Evolutionary conservation across 768 basidiomycete genomes (phyloP), one percentile per base, ranked within the genome.

Genomic region (Cystofilobasidium capitatum): DNA sequence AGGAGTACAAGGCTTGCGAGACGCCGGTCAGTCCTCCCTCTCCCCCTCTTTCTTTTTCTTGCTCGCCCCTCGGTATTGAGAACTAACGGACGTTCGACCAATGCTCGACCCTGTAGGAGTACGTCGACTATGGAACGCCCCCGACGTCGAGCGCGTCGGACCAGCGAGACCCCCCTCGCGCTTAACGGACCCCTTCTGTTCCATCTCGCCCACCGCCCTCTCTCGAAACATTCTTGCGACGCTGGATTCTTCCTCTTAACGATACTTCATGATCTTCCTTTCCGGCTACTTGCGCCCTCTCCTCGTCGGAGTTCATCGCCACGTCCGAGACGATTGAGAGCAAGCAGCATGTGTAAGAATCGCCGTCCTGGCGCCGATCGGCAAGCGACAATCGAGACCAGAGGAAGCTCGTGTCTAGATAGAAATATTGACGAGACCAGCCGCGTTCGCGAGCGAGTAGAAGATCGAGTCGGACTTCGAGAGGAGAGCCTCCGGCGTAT

Each of bases 1-100:
- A 91, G 71, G 94, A 97, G 75, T 98, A 97, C 79, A 88, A 89
- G 73, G 93, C 94, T 61, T 94, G 91, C 77, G 93, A 98, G 79
- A 92, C 87, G 74, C 83, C 89, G 13, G 90, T 51, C 8, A 5
- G 49, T 51, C 45, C 17, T 16, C 8, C 44, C 44, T n/a, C 44
- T 10, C 47, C 47, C 47, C 4, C 6, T 26, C 47, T 24, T 24
- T 49, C n/a, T 55, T 10, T 20, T 16, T 1, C 29, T 55, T 54
- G 17, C 9, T 49, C 47, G 9, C 47, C 47, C 12, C 12, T n/a
- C 12, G 47, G 20, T 24, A 22, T 24, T 8, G 47, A 16, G 20
- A 24, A 49, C 20, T 22, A 8, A 16, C 9, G 6, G 6, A 16
- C 47, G 20, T 22, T 22, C 12, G 26, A 7, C 47, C 26, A 6